A percentile compares a stretch with the other conserved stretches of the same genome.
These are phyloP conservation scores for Athelia psychrophila DNA, from an alignment of 1,284 basidiomycete species.

Conservation along the genomic window DNA sequence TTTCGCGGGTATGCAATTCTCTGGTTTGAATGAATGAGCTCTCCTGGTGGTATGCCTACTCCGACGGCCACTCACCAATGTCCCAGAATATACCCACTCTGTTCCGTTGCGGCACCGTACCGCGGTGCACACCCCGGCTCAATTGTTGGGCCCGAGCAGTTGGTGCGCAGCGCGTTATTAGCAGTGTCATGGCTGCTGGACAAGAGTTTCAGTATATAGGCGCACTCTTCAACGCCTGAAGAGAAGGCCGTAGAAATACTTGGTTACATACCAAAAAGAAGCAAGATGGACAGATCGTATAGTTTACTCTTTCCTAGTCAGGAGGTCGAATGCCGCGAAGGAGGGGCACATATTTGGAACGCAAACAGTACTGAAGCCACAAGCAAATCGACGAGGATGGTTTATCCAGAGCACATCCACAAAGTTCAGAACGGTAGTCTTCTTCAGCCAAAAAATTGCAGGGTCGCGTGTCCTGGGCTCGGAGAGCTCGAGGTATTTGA, in stretches of 20 bases:
- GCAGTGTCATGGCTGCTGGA: not conserved
- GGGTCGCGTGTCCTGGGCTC: too few relatives aligned
- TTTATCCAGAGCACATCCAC: too few relatives aligned
- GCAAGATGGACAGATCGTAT: too few relatives aligned
- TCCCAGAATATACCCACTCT: constrained; percentile 32
- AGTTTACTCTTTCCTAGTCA: too few relatives aligned
- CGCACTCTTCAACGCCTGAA: too few relatives aligned
- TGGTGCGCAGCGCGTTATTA: not conserved
- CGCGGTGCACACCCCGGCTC: not conserved
- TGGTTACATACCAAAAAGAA: too few relatives aligned
- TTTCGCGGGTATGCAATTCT: constrained; percentile 48
- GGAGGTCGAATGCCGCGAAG: too few relatives aligned
- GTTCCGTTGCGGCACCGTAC: constrained; percentile 5
- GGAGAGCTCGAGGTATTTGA: too few relatives aligned
- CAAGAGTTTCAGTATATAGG: too few relatives aligned
- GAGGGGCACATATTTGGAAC: not conserved
- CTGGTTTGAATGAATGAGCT: constrained; percentile 20
- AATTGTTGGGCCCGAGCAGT: not conserved
- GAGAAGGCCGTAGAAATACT: too few relatives aligned
- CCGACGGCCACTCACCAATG: constrained; percentile 20
- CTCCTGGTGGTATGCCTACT: not conserved
- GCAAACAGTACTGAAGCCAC: not conserved
- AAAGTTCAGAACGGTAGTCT: too few relatives aligned
- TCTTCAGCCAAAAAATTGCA: too few relatives aligned
- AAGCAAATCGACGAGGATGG: not conserved